Conservation (phyloP, 306 rosid genomes). For the Vigna reflexopilosa region DNA sequence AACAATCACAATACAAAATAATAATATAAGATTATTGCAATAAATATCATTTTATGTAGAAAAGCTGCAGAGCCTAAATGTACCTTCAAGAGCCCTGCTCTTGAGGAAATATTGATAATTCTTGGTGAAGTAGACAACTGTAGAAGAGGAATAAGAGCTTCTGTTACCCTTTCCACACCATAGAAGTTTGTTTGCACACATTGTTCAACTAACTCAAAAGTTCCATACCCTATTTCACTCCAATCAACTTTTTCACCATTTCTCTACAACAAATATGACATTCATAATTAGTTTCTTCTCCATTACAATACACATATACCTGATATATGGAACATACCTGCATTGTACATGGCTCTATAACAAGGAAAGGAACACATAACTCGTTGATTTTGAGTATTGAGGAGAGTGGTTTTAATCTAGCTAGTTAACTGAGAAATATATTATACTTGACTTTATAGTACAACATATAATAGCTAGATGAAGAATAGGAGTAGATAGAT, state of each 20-base stretch:
- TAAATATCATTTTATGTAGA: not conserved
- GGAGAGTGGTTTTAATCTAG: not conserved
- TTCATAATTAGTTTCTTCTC: conserved; percentile 6
- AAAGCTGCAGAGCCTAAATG: not conserved
- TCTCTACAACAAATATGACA: conserved; percentile 36
- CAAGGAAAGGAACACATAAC: not conserved
- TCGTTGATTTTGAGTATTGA: not conserved
- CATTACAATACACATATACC: not conserved
- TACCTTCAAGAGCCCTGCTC: conserved; percentile 48
- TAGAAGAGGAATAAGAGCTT: conserved; percentile 54
- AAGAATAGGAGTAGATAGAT: not conserved
- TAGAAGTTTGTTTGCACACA: conserved; percentile 51
- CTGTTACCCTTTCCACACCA: conserved; percentile 45
- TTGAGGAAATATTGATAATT: conserved; percentile 52
- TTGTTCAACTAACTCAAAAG: conserved; percentile 42
- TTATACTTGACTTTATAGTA: not conserved
- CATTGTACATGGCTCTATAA: not conserved
- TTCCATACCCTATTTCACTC: conserved; percentile 41
- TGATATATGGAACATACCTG: not conserved
- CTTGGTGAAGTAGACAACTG: conserved; percentile 48
- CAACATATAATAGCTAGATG: not conserved
- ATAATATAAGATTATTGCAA: not conserved
- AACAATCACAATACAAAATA: not conserved
- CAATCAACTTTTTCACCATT: conserved; percentile 40
- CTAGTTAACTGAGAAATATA: not conserved